Conservation (phyloP, 2,329 filamentous ascomycete genomes). For the Fusarium sp. region DNA sequence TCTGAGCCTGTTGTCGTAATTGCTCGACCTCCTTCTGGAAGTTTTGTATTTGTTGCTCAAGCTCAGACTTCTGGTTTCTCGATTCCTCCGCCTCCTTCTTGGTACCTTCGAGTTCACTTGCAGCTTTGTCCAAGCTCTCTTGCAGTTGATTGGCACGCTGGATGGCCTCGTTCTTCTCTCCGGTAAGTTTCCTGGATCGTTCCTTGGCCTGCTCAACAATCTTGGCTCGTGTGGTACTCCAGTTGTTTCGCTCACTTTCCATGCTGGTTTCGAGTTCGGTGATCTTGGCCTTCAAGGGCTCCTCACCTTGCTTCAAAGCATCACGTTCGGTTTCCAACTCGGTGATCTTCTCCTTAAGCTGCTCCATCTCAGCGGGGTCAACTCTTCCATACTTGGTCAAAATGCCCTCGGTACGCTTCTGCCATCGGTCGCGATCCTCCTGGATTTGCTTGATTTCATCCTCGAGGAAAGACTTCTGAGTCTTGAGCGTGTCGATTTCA, state of each 20-base stretch:
- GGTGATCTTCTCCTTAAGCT: conserved; percentile 81
- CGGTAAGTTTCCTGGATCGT: conserved; percentile 62
- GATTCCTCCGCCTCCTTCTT: conserved; percentile 49
- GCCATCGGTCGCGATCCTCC: conserved; percentile 92
- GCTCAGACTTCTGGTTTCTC: conserved; percentile 46
- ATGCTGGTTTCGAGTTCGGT: conserved; percentile 61
- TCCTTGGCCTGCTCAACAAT: conserved; percentile 72
- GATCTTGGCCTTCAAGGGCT: conserved; percentile 63
- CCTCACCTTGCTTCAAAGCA: conserved; percentile 58
- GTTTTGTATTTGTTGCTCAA: conserved; percentile 55
- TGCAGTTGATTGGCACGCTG: conserved; percentile 63
- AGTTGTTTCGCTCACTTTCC: conserved; percentile 64
- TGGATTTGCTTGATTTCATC: conserved; percentile 90
- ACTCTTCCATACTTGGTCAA: conserved; percentile 95
- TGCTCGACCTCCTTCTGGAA: conserved; percentile 55
- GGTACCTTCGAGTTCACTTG: conserved; percentile 64
- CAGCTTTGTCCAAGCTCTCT: conserved; percentile 57
- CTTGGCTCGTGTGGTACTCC: conserved; percentile 62
- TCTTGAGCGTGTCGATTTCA: conserved; percentile 83
- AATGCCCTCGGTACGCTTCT: conserved; percentile 95
- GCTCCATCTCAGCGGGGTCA: conserved; percentile 91
- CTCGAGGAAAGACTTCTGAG: conserved; percentile 80
- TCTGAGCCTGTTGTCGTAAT: conserved; percentile 49
- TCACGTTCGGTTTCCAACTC: conserved; percentile 73
- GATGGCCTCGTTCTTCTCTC: conserved; percentile 63